phyloP scores from a whole-genome alignment of 208 protist genomes.

The Leishmania gerbilli region DNA sequence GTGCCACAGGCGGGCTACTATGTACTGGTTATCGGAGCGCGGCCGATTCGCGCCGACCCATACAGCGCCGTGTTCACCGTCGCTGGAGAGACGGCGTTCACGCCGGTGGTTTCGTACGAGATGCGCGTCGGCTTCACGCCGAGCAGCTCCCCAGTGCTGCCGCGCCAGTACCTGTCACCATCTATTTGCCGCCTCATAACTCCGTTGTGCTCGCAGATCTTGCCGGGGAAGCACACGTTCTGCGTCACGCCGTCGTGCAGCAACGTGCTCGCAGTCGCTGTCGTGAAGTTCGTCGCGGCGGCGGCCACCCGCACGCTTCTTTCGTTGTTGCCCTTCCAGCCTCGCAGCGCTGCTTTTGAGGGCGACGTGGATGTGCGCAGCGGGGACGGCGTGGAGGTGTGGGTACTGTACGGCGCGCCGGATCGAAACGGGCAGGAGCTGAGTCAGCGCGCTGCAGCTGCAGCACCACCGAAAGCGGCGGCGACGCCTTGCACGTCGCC shows the following conservation, averaged over 20 bases:
- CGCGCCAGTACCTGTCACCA: constrained; percentile 75
- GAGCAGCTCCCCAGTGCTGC: constrained; percentile 49
- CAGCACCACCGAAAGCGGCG: background rate
- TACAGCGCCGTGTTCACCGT: constrained; percentile 53
- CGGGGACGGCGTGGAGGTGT: constrained; percentile 65
- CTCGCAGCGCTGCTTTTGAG: constrained; percentile 44
- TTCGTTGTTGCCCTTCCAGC: constrained; percentile 58
- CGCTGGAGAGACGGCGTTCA: constrained; percentile 39
- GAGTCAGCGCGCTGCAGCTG: constrained; percentile 30
- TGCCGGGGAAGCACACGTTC: constrained; percentile 48
- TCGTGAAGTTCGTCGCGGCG: constrained; percentile 32
- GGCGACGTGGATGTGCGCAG: constrained; percentile 41
- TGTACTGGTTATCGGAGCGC: constrained; percentile 67
- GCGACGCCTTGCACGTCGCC: background rate
- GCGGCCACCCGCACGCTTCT: constrained; percentile 39
- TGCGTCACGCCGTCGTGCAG: constrained; percentile 82
- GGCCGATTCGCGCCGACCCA: constrained; percentile 65
- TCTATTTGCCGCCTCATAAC: constrained; percentile 70
- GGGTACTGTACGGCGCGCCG: constrained; percentile 81
- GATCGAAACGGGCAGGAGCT: constrained; percentile 75
- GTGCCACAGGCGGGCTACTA: constrained; percentile 79
- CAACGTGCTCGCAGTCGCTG: constrained; percentile 75
- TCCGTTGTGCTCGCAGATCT: constrained; percentile 55
- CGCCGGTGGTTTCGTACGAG: constrained; percentile 72
- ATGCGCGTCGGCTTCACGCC: constrained; percentile 77